Base-by-base conservation (phyloP, 108 stramenopile species). In the Fragilariopsis cylindrus region DNA sequence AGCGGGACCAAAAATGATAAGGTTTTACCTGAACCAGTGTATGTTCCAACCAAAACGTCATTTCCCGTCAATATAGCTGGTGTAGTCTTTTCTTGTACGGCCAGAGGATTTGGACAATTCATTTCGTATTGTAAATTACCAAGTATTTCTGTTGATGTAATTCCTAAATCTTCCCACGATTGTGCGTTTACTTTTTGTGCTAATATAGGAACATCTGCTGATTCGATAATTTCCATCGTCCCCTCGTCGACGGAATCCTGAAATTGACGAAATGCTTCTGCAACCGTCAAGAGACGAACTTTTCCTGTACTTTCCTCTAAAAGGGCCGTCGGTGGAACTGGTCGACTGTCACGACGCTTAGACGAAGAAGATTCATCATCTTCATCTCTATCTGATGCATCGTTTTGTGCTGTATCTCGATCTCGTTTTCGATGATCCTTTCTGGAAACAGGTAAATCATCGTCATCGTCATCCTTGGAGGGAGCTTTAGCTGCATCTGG, bases 21-120 rank as follows among this genome's bases (percentile, higher is more conserved):
- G 2, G 95, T 96, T 70, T 96, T 96, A 5, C 95, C 95, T 45
- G 81, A 83, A 7, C 95, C 95, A 2, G 95, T 96, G 67, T 93
- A 92, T 1, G 92, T 92, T 30, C 91, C 92, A 1, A 96, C 72
- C 30, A 96, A 66, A 7, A 89, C 88, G 71, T 93, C 95, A 62
- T 82, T 81, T 46, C 83, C 87, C 8, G 74, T 71, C 7, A 91
- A 39, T 7, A 92, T 86, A 7, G 87, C 66, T 40, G 92, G 91
- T 53, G 82, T 81, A 1, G 92, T 73, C 62, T 88, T 82, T 12
- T 80, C 83, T 81, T 96, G 95, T 9, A 91, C 92, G 7, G 90
- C 65, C 1, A 96, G 71, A 9, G 95, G 91, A 12, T 66, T 49
- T 7, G 76, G 60, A 75, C 92, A 93, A 50, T 75, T 64, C 87